Evolutionary conservation across 192 early-diverging fungal genomes (phyloP), one percentile per base, ranked within the genome.

Genomic region (Phycomyces blakesleeanus): DNA sequence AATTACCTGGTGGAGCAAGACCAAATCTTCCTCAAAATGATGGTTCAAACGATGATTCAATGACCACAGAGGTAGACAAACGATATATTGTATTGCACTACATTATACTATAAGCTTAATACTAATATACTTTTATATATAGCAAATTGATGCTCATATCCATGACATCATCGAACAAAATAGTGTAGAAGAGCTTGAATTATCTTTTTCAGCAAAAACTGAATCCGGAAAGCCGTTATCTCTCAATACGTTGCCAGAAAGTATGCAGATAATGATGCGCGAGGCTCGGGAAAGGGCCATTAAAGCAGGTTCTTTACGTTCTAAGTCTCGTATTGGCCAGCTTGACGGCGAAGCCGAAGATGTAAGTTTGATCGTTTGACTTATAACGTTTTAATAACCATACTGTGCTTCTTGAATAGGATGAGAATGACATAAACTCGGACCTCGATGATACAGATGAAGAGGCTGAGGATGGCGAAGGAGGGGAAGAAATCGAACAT

Each of bases 371-470:
- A 1, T 20, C 26, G 0, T 57, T 16, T 58, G 50, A 40, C 8
- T 47, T 39, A 11, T 39, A 42, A 5, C 49, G 15, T 39, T 0
- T 18, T 62, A 39, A 25, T 25, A 44, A 34, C 29, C n/a, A n/a
- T n/a, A n/a, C n/a, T n/a, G 7, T 34, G 29, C 29, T 58, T 4
- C n/a, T 9, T 0, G 10, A 2, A 51, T 56, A 61, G 18, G 71
- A 78, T 29, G 80, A 84, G 51, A 85, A 89, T 61, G 82, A 79
- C 18, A 87, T 89, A 59, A 82, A 87, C 76, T 83, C 83, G 47
- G 89, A 91, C 53, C 75, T 92, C 53, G 89, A 91, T 56, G 84
- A 87, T 63, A 63, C 77, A 2, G 83, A 85, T 62, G 89, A 89
- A 47, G 89, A 87, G 22, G 81, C 84, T 3, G 65, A 64, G 9